These are phyloP conservation scores for Lumnitzera littorea DNA, from an alignment of 345 rosid genomes.

Conservation along the genomic window DNA sequence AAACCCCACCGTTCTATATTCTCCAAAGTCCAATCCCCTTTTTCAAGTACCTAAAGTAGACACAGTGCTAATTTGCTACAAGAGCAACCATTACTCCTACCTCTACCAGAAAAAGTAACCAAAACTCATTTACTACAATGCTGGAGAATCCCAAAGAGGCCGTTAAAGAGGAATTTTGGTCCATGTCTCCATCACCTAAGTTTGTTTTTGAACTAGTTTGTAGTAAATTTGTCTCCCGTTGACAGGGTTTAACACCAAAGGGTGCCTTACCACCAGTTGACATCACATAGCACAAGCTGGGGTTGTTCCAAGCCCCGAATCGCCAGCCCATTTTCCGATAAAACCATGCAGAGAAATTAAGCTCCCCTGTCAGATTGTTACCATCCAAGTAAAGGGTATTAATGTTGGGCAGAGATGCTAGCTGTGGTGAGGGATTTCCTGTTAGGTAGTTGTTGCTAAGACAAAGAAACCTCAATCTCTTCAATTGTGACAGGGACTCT, in stretches of 20 bases:
- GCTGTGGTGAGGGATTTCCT: conserved; percentile 42
- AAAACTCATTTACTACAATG: conserved; percentile 14
- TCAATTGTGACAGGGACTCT: conserved; percentile 40
- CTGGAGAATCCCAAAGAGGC: conserved; percentile 39
- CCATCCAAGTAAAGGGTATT: conserved; percentile 60
- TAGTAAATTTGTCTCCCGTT: conserved; percentile 21
- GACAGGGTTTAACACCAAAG: conserved; percentile 65
- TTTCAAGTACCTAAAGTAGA: not conserved
- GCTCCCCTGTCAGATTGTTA: conserved; percentile 80
- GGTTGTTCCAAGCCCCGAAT: conserved; percentile 86
- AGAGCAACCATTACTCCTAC: conserved; percentile 10
- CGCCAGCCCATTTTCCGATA: conserved; percentile 68
- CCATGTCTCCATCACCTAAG: conserved; percentile 16
- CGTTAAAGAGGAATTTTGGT: conserved; percentile 19
- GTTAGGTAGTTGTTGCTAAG: conserved; percentile 62
- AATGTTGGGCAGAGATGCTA: conserved; percentile 60
- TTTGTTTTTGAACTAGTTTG: conserved; percentile 26
- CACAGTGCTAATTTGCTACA: conserved; percentile 7
- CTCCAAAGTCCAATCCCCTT: no score
- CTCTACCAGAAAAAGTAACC: conserved; percentile 12
- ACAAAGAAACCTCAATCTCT: conserved; percentile 68
- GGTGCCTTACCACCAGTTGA: conserved; percentile 39
- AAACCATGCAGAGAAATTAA: conserved; percentile 46
- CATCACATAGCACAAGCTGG: conserved; percentile 54
- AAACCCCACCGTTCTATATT: no score